Base-by-base conservation (phyloP, 805 yeast species). In the Zygotorulaspora florentina region DNA sequence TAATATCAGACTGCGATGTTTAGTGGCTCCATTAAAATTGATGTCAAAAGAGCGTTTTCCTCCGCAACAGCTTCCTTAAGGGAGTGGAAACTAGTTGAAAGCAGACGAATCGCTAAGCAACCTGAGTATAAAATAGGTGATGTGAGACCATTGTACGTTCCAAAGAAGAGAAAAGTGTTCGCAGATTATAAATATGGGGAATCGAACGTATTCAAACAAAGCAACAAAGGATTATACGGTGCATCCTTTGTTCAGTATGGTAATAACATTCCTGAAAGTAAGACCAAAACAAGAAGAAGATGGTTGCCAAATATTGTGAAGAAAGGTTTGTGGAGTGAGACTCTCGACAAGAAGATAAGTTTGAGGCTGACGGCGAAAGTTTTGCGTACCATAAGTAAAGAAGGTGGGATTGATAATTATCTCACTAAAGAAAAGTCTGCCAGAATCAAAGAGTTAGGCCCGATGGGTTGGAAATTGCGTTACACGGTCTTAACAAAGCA, bases 331-430 rank as follows among this genome's bases (percentile, higher is more conserved):
- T 91, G 96, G 93, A 87, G 96, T 52, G 96, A 87, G 55, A 70
- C 86, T 0, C 73, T 93, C 57, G 69, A 80, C 47, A 73, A 72
- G 54, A 66, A 71, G 33, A 65, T 89, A 37, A 70, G 71, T 40
- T 65, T 87, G 44, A 80, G 75, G 48, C 80, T 89, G 29, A 82
- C 89, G 7, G 78, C 97, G 4, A 78, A 83, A 48, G 97, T 89
- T 5, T 74, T 93, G 61, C 80, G 83, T 58, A 89, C 97, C 0
- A 83, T 93, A 48, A 84, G 87, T 47, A 87, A 81, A 57, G 98
- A 91, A 65, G 99, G 99, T 51, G 99, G 99, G 4, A 73, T 93
- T 46, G 99, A 93, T 62, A 82, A 82, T 53, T 93, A 93, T 63
- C 67, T 93, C 50, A 75, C 81, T 35, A 93, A 93, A 67, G 95